Base-by-base conservation (phyloP, 345 rosid species). In the Heritiera fomes region DNA sequence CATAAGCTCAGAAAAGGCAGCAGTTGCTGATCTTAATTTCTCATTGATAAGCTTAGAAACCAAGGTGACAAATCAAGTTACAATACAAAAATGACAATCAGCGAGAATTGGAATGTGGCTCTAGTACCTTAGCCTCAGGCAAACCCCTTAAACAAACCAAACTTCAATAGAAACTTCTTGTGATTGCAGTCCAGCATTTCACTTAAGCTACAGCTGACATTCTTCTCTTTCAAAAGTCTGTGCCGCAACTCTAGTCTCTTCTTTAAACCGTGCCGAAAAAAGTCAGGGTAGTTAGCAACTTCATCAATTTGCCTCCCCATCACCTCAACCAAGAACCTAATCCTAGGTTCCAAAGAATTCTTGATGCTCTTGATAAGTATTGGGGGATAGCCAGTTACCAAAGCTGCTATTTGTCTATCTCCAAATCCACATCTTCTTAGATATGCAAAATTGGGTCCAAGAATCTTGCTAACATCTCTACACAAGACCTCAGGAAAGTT, bases 111-210 rank as follows among this genome's bases (percentile, higher is more conserved):
- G 55, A 53, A 43, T 65, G 66, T 72, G 64, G 75, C 47, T 43
- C 53, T 40, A 85, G 53, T 55, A 77, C 71, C 80, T 83, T 78
- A 87, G 71, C 71, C 80, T 83, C 79, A 87, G 71, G 85, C 79
- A 71, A 55, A 43, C 68, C 58, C 86, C 82, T 76, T 75, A 75
- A 34, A 17, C 75, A 83, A 79, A 38, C 85, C 90, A 83, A 87
- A 92, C 87, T 86, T 92, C 45, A 82, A 46, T 17, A 56, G 83
- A 70, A 92, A 91, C 76, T 91, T 90, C 86, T 86, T 88, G 47
- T 82, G 82, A 85, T 85, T 90, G 78, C 97, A 89, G 46, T 87
- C 91, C 71, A 92, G 83, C 97, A 92, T 89, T 41, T 91, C 97
- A 34, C 88, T 87, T 82, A 91, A 87, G 84, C 92, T 89, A 86